Evolutionary conservation across 2,329 filamentous ascomycete genomes (phyloP).

Genomic region (Gnomoniopsis sp.): DNA sequence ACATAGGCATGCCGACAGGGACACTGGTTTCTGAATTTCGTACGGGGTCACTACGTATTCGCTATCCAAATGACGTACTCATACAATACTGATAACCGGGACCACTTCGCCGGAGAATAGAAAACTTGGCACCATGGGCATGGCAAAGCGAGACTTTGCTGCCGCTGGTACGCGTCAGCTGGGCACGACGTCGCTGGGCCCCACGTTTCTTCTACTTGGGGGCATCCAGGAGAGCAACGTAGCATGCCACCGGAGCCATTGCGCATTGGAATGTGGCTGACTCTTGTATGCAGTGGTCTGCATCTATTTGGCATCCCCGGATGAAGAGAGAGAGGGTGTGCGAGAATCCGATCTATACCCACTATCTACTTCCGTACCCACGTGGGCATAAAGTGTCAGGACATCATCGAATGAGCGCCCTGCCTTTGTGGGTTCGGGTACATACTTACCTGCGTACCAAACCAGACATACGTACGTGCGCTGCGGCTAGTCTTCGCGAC

Average conservation of each 20-base stretch:
- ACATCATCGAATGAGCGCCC: too few relatives aligned
- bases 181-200: background rate
- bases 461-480: too few relatives aligned
- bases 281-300: background rate
- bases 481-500: too few relatives aligned
- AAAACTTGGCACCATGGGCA: background rate
- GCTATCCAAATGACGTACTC: background rate
- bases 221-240: background rate
- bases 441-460: too few relatives aligned
- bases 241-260: background rate
- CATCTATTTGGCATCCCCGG: too few relatives aligned
- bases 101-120: background rate
- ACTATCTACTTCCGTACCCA: too few relatives aligned
- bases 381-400: too few relatives aligned
- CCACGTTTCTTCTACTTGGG: background rate
- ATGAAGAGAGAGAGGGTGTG: too few relatives aligned
- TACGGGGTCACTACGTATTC: too few relatives aligned
- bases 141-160: background rate
- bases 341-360: too few relatives aligned
- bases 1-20: background rate
- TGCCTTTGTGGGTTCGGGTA: too few relatives aligned
- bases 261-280: background rate
- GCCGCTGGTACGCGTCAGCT: background rate
- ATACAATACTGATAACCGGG: background rate
- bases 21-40: background rate